Base-by-base conservation (phyloP, 2,329 filamentous ascomycete genomes). In the Pseudocercospora pini-densiflorae region DNA sequence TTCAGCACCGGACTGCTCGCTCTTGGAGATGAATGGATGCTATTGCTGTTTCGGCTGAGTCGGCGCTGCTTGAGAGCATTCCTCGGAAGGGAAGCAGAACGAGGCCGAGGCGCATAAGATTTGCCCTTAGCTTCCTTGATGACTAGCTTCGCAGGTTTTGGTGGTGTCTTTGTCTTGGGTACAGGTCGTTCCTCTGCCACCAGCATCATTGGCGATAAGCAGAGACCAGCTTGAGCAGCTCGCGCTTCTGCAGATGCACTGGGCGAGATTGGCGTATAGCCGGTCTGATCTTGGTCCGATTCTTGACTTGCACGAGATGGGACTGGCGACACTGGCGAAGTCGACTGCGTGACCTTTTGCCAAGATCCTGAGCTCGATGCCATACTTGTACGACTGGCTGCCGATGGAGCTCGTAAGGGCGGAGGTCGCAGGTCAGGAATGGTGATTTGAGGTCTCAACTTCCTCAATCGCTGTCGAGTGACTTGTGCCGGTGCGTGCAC, bases 141-240 rank as follows among this genome's bases (percentile, higher is more conserved):
- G 14, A 77, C 65, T 16, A 76, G 62, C n/a, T 71, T 70, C 4
- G 75, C 71, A 16, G 76, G 73, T 61, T 73, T 76, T 12, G 68
- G 70, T 16, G 67, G 63, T 0, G 66, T 68, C 49, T 71, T 74
- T 2, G 72, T 68, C 59, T 73, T 76, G 6, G 68, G 68, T 14
- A 76, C 61, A 1, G 76, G 75, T 16, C 75, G 70, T 54, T 77
- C 71, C 63, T 79, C 77, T 2, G 77, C 77, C 3, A 78, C 73
- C 8, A 77, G 73, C 73, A 76, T 76, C n/a, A 75, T 70, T 10
- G 77, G 76, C n/a, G 76, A 76, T 31, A 76, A 65, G 12, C 60
- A 47, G 40, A 67, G 66, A 21, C 62, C 59, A 40, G 64, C 61
- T 49, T 65, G 66, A 4, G 59, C 45, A 2, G 60, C 58, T 53